A percentile compares a stretch with the other conserved stretches of the same genome.
Evolutionary conservation across 495 filamentous ascomycete genomes (phyloP).

Genomic region (Xanthoparmelia taractica): DNA sequence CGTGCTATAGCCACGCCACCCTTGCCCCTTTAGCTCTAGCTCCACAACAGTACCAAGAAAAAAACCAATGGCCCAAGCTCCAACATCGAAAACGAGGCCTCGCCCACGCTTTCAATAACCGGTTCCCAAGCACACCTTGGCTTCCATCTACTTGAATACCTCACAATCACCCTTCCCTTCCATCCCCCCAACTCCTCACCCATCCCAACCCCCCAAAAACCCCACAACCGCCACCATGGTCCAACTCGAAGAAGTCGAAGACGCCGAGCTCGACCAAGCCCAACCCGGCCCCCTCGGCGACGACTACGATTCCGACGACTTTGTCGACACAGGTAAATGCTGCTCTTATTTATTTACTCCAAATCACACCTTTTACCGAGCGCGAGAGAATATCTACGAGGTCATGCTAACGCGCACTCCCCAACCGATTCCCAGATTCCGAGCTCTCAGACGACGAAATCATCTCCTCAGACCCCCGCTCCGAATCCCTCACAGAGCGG

Average conservation of each 20-base stretch:
- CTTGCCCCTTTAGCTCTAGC: too few species aligned
- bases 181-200: neutral
- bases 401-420: too few species aligned
- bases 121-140: too few species aligned
- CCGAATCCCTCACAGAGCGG: conserved; percentile 16
- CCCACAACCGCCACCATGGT: conserved; percentile 60
- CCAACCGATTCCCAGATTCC: conserved; percentile 43
- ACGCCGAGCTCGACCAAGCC: conserved; percentile 78
- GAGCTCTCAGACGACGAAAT: conserved; percentile 55
- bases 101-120: too few species aligned
- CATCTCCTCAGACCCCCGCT: conserved; percentile 28
- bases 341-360: too few species aligned
- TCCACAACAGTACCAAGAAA: too few species aligned
- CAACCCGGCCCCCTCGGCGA: conserved; percentile 65
- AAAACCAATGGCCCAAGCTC: too few species aligned
- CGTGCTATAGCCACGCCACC: too few species aligned
- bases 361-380: too few species aligned
- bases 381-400: too few species aligned
- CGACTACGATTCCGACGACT: conserved; percentile 70
- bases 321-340: conserved; percentile 70
- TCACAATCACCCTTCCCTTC: neutral
- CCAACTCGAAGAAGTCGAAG: conserved; percentile 88
- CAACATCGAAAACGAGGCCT: too few species aligned
- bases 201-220: neutral
- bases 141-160: too few species aligned